A percentile compares a stretch with the other conserved stretches of the same genome.
phyloP scores from a whole-genome alignment of 2,329 filamentous ascomycete genomes.

The Knoxdaviesia capensis region DNA sequence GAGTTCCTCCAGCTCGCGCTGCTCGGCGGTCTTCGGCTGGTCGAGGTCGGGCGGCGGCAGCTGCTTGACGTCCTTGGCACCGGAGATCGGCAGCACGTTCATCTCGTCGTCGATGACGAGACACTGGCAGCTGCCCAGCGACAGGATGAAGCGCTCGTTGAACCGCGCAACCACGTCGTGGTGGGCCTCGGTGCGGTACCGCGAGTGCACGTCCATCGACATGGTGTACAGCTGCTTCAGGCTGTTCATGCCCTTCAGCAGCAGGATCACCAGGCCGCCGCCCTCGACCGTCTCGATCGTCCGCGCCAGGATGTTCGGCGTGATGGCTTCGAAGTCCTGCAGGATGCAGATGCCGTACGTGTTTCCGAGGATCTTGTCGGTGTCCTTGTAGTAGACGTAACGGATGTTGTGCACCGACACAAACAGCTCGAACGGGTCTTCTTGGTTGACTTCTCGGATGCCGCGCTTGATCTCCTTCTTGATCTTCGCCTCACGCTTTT shows the following conservation, averaged over 20 bases:
- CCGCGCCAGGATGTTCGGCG: constrained; percentile 84
- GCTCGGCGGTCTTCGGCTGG: constrained; percentile 47
- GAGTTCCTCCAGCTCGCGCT: constrained; percentile 63
- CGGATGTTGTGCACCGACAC: constrained; percentile 91
- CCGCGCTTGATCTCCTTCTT: constrained; percentile 96
- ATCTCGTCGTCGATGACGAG: constrained; percentile 94
- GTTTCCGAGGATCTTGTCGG: constrained; percentile 93
- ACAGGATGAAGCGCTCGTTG: constrained; percentile 93
- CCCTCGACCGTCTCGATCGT: constrained; percentile 97
- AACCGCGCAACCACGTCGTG: constrained; percentile 88
- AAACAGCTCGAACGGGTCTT: constrained; percentile 95
- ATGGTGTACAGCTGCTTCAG: constrained; percentile 93
- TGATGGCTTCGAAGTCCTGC: constrained; percentile 94
- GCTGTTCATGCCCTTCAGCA: constrained; percentile 92
- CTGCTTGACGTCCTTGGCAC: constrained; percentile 72
- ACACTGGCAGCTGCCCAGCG: constrained; percentile 87
- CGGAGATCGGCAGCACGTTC: constrained; percentile 92
- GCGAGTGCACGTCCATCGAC: constrained; percentile 93
- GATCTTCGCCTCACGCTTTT: constrained; percentile 96
- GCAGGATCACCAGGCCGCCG: constrained; percentile 71
- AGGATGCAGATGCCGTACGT: constrained; percentile 97
- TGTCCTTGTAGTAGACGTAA: constrained; percentile 99
- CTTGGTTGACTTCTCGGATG: constrained; percentile 74
- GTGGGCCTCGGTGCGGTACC: constrained; percentile 92
- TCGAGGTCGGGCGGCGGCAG: constrained; percentile 60